Base-by-base conservation (phyloP, 305 asterid genomes). In the Fraxinus nigra region DNA sequence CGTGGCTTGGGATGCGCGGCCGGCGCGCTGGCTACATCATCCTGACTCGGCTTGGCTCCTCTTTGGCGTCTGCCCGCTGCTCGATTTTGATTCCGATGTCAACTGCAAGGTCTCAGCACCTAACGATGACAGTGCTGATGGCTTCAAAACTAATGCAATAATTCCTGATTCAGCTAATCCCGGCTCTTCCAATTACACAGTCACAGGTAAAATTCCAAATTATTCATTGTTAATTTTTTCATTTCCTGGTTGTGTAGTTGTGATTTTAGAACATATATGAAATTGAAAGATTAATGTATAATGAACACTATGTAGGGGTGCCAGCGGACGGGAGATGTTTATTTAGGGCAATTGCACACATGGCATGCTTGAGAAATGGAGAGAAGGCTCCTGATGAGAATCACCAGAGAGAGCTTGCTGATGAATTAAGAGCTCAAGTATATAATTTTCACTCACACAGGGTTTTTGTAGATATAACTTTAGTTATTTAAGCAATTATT, bases 1-100 rank as follows among this genome's bases (percentile, higher is more conserved):
- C 77, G 98, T 88, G 28, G 93, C 92, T 6, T 93, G 98, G 98
- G 98, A 95, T 76, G 91, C 95, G 5, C 74, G 98, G 79, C 97
- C 98, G 38, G 98, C 98, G 79, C 89, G 98, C 43, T 95, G 98
- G 98, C 91, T 91, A 32, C 97, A 92, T 81, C 92, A 90, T 81
- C 89, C 92, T 7, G 91, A 95, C 18, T 92, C 96, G 4, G 98
- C 92, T 6, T 95, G 98, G 97, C 82, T 93, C 38, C 86, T 95
- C 18, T 95, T 93, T 78, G 95, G 98, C 6, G 92, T 87, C 38
- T 87, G 93, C 69, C 89, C 87, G 22, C 65, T 43, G 10, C 10
- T 79, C 13, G 92, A 92, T 91, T 30, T 85, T 0, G 81, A 80
- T 65, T 35, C 82, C 40, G 91, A 89, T 28, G 73, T 80, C 70